Evolutionary conservation across 768 basidiomycete species (phyloP), one percentile per base, ranked within the genome.

Genomic region (Lentinus tigrinus): DNA sequence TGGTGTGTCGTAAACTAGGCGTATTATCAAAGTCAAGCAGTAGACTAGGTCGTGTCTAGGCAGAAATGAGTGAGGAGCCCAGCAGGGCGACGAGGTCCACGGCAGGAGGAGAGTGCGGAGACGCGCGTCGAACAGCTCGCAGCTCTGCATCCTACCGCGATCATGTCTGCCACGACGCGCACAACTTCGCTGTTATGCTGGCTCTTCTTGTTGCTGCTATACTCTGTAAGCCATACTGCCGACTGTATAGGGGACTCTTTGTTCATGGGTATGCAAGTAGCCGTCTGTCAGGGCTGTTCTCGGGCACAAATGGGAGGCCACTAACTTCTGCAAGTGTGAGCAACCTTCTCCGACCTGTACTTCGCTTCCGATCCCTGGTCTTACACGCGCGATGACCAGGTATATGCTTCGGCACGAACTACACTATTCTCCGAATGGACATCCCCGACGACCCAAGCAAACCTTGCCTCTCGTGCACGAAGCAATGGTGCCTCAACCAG

Each of bases 401-500:
- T 74, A 93, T 95, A 71, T 97, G 95, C 72, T 97, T 95, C 67
- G 81, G 82, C 59, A 79, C 88, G 21, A 95, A 93, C 69, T 95
- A 91, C 68, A 84, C 89, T 24, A 96, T 95, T 65, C 76, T 95
- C 56, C 89, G 82, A 49, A 78, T 97, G 64, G 84, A 85, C 61
- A 81, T 83, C 37, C 90, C 93, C 28, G 87, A 93, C 69, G 88
- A 90, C 66, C 90, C 92, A 2, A 84, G 85, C 17, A 93, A 96
- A 72, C 94, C 95, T 9, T 97, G 95, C 72, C 79, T 94, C 24
- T 90, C 92, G 5, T 97, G 95, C 71, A 96, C 93, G 10, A 93
- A 94, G 68, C 90, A 94, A 68, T 97, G 95, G 91, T 97, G 95
- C 74, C 77, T 95, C 54, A 91, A 96, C 69, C 95, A 93, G 73